Conservation (phyloP, 2,329 filamentous ascomycete species). For the Bipolaris oryzae region DNA sequence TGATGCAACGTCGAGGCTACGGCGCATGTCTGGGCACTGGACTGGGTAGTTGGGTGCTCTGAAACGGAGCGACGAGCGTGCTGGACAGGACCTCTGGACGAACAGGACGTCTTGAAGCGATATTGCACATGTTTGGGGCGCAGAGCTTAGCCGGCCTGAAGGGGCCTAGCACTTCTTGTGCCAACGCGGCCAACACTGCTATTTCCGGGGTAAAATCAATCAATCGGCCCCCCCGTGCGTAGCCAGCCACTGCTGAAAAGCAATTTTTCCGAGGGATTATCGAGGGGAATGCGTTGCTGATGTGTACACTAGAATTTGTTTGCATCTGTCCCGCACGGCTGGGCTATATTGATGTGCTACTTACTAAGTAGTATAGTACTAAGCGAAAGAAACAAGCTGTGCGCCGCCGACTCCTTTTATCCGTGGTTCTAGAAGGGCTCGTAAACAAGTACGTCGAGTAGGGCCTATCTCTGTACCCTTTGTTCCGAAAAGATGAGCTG, state of each 20-base stretch:
- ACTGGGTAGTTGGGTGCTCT: background rate
- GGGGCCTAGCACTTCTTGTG: background rate
- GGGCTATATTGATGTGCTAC: no score
- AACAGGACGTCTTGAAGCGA: conserved; percentile 5
- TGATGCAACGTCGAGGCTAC: background rate
- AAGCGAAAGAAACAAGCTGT: no score
- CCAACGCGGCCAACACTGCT: conserved; percentile 10
- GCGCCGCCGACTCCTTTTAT: no score
- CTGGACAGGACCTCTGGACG: background rate
- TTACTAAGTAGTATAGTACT: no score
- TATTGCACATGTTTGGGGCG: conserved; percentile 12
- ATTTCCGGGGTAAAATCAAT: conserved; percentile 15
- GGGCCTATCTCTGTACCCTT: background rate
- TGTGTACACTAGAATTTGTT: background rate
- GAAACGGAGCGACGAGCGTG: background rate
- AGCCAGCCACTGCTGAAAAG: background rate
- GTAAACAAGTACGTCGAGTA: no score
- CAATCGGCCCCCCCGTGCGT: conserved; percentile 7
- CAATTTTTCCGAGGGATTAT: background rate
- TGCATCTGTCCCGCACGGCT: background rate
- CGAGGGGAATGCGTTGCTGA: background rate
- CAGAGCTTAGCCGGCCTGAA: background rate
- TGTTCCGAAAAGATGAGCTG: background rate
- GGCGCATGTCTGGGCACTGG: background rate
- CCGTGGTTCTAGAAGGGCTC: background rate